phyloP scores from a whole-genome alignment of 495 filamentous ascomycete species.

The Pseudomonodictys pantanalensis region DNA sequence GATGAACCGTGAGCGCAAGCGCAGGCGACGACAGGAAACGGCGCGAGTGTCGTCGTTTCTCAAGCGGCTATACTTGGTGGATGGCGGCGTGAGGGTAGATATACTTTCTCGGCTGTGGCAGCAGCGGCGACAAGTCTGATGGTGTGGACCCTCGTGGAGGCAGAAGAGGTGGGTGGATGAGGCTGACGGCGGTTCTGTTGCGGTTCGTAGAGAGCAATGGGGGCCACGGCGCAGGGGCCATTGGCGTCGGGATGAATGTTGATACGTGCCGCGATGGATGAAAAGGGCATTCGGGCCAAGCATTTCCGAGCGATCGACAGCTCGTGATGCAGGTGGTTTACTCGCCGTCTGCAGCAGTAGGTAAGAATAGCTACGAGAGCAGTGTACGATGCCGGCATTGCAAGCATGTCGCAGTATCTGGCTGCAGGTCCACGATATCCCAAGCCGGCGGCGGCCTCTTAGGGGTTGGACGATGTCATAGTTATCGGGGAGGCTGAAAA shows the following conservation, averaged over 20 bases:
- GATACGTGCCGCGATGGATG: background rate
- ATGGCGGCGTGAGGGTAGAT: background rate
- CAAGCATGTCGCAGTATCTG: background rate
- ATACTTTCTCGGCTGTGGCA: too few relatives aligned
- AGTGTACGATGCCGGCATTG: conserved; percentile 10
- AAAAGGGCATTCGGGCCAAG: background rate
- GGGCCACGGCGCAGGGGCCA: background rate
- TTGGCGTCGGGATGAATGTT: background rate
- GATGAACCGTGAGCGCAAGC: too few relatives aligned
- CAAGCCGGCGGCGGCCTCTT: conserved; percentile 13
- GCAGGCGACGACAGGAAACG: too few relatives aligned
- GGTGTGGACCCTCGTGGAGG: background rate
- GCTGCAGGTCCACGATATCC: conserved; percentile 26
- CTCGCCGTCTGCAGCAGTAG: conserved; percentile 5
- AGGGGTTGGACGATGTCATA: conserved; percentile 26
- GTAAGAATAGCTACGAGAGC: conserved; percentile 13
- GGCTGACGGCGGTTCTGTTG: background rate
- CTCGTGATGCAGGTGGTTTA: background rate
- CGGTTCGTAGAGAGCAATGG: background rate
- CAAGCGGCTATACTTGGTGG: too few relatives aligned
- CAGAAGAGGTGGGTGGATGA: background rate
- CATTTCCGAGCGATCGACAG: conserved; percentile 1
- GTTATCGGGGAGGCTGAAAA: conserved; percentile 27
- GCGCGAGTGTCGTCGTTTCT: too few relatives aligned
- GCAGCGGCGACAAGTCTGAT: background rate